Evolutionary conservation across 805 yeast species (phyloP), one percentile per base, ranked within the genome.

Genomic region (Ogataea salicorniae): DNA sequence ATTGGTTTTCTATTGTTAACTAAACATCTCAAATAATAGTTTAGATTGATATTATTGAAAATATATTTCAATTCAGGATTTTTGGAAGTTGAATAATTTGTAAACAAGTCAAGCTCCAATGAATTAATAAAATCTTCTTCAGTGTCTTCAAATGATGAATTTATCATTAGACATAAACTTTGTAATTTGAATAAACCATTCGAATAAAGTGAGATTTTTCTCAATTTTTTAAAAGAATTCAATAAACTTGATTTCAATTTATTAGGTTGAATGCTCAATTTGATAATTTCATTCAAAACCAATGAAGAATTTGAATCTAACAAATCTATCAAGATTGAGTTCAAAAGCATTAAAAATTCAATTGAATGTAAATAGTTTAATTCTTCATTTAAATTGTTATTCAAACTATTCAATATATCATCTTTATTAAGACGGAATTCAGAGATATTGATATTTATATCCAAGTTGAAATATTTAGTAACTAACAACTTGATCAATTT

Each of bases 111-210:
- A 13, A 51, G 7, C 1, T 46, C 34, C 7, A 52, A 33, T 1
- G 48, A 44, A 39, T 41, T 34, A 13, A 33, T 20, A 6, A 46
- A 15, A 5, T 50, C 50, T 15, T 35, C 37, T 26, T 48, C 50
- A 22, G 45, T 42, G 16, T 34, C 48, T 5, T 47, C 43, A 8
- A 5, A 26, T 6, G 31, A 26, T 1, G 47, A 43, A 34, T 54
- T 53, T 34, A 49, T 29, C 11, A 47, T 34, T 8, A 57, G 33
- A 26, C 56, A 48, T 6, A 54, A 34, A 9, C 54, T 48, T 42
- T 49, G 54, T n/a, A 57, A 46, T 46, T 54, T 56, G 38, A 37
- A 45, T 11, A 42, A 16, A 4, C 58, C 58, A 14, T 46, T 46
- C 1, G 60, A 53, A 33, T 46, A 41, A 18, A 38, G 29, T 1